These are phyloP conservation scores for Eucalyptus pumila DNA, from an alignment of 345 rosid species.

Conservation along the genomic window DNA sequence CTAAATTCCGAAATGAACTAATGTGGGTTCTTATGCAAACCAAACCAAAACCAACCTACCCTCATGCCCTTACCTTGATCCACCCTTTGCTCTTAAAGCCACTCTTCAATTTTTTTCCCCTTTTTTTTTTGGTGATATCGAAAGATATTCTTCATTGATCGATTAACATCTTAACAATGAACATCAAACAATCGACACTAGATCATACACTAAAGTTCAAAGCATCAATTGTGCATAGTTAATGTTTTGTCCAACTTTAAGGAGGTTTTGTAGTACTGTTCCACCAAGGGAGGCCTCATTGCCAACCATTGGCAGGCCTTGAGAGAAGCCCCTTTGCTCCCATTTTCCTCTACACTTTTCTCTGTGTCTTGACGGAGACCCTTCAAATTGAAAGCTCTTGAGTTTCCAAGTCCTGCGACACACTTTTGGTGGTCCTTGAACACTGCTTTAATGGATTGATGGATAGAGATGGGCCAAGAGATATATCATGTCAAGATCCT, in stretches of 20 bases:
- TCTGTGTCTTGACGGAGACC: neutral
- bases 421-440: neutral
- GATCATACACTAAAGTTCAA: neutral
- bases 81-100: neutral
- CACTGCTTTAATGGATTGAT: neutral
- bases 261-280: neutral
- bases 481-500: neutral
- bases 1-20: neutral
- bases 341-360: neutral
- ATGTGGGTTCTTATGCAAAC: neutral
- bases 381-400: neutral
- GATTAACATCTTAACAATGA: neutral
- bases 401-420: neutral
- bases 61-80: neutral
- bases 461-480: neutral
- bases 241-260: neutral
- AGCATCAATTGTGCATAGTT: neutral
- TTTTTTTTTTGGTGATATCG: neutral
- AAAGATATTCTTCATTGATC: neutral
- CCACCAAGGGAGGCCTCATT: neutral
- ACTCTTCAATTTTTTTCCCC: fast-evolving
- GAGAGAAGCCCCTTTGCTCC: neutral
- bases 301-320: neutral
- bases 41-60: neutral
- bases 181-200: neutral